Evolutionary conservation across 345 rosid species (phyloP).

Genomic region (Salix viminalis): DNA sequence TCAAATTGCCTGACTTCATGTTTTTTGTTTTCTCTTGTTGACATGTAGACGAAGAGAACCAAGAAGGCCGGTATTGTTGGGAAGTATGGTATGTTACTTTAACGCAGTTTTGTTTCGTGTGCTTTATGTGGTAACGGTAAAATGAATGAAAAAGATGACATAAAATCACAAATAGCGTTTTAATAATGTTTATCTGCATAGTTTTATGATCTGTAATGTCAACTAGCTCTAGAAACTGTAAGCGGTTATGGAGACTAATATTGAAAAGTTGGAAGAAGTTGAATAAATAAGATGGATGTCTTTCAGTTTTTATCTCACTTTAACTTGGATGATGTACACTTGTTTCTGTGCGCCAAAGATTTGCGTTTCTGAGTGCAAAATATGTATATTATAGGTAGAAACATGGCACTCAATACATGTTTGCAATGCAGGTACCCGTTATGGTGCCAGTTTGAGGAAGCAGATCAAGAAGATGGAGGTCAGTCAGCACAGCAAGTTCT

Average conservation of each 20-base stretch:
- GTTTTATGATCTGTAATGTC: too few species aligned
- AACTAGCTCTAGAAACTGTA: too few species aligned
- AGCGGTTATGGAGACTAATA: too few species aligned
- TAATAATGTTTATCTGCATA: too few species aligned
- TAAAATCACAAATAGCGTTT: too few species aligned
- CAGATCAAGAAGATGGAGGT: conserved; percentile 85
- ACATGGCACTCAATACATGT: background rate
- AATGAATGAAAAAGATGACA: too few species aligned
- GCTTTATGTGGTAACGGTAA: too few species aligned
- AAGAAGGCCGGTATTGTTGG: conserved; percentile 82
- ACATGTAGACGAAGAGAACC: conserved; percentile 60
- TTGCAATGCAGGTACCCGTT: conserved; percentile 50
- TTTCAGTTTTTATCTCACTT: background rate
- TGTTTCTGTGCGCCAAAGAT: too few species aligned
- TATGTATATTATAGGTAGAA: background rate
- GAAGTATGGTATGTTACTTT: conserved; percentile 46
- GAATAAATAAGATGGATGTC: background rate
- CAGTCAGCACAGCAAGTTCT: conserved; percentile 72
- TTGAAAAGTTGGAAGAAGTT: background rate
- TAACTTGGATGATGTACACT: too few species aligned
- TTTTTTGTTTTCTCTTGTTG: background rate
- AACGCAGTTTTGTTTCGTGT: background rate
- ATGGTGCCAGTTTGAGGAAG: conserved; percentile 82
- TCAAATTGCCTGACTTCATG: too few species aligned
- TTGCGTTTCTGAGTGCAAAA: too few species aligned